Conservation (phyloP, 352 stramenopile genomes). For the Thalassiosira livingstoniorum region DNA sequence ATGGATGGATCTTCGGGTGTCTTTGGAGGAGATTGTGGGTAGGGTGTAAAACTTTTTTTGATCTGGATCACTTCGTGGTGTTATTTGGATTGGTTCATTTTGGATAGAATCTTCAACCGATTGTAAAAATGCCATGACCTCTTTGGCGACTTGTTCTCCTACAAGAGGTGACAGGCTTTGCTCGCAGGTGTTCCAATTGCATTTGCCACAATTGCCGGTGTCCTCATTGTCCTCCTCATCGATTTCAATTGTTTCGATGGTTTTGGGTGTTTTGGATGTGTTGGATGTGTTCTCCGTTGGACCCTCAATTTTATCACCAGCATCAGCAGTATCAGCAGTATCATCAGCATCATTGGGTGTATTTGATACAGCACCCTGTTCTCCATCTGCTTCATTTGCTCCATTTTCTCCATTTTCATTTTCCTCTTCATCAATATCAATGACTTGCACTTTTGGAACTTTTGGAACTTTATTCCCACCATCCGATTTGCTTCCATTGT, state of each 20-base stretch:
- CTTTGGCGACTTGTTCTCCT: slow-evolving; percentile 53
- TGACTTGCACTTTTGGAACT: no score
- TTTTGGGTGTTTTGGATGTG: no score
- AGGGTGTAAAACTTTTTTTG: slow-evolving; percentile 75
- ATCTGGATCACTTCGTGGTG: slow-evolving; percentile 19
- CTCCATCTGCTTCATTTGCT: no score
- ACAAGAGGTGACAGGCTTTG: slow-evolving; percentile 62
- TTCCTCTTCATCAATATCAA: slow-evolving; percentile 34
- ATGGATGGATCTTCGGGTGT: slow-evolving; percentile 89
- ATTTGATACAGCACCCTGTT: background rate
- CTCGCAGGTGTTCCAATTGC: slow-evolving; percentile 51
- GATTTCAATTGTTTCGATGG: slow-evolving; percentile 24
- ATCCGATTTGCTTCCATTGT: no score
- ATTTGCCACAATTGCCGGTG: no score
- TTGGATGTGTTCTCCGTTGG: background rate
- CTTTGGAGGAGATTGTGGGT: slow-evolving; percentile 86
- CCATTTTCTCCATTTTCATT: no score
- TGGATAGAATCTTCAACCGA: slow-evolving; percentile 6
- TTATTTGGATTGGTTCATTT: no score
- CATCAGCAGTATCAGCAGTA: background rate
- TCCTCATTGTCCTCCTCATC: no score
- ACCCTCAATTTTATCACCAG: slow-evolving; percentile 2
- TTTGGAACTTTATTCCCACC: no score
- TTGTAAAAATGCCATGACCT: slow-evolving; percentile 65
- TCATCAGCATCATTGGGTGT: background rate